Conservation (phyloP, 164 flowering plant species). For the Buxus sempervirens region DNA sequence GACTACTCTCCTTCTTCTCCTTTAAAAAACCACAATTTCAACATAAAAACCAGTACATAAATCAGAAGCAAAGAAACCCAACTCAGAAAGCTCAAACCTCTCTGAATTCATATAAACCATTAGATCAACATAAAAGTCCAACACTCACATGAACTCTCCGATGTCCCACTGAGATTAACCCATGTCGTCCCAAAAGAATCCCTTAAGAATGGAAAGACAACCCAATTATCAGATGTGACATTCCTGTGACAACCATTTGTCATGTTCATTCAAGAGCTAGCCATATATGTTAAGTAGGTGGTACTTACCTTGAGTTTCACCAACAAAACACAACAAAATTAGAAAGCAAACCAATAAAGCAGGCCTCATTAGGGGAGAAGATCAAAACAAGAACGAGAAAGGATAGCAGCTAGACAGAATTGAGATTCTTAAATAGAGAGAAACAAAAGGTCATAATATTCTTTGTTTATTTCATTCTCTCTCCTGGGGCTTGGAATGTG, state of each 20-base stretch:
- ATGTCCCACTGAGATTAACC: conserved; percentile 9
- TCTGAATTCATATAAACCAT: neutral
- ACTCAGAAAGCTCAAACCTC: neutral
- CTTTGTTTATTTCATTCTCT: neutral
- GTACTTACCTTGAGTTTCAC: conserved; percentile 31
- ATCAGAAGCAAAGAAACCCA: neutral
- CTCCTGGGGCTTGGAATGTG: neutral
- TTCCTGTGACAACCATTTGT: neutral
- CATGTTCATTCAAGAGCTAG: neutral
- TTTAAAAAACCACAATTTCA: conserved; percentile 10
- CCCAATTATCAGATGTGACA: neutral
- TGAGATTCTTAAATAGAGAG: neutral
- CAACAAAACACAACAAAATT: conserved; percentile 22
- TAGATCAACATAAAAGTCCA: neutral
- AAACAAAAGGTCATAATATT: neutral
- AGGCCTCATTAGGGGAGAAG: conserved; percentile 7
- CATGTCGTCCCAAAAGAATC: conserved; percentile 25
- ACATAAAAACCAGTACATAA: neutral
- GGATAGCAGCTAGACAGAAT: neutral
- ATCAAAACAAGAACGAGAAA: too few relatives aligned
- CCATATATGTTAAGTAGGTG: too few relatives aligned
- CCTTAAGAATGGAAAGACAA: conserved; percentile 16
- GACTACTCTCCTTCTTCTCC: conserved; percentile 14
- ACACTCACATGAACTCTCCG: conserved; percentile 22
- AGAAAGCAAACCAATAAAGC: conserved; percentile 23